Conservation (phyloP, 257 asterid genomes). For the Fraxinus pennsylvanica region DNA sequence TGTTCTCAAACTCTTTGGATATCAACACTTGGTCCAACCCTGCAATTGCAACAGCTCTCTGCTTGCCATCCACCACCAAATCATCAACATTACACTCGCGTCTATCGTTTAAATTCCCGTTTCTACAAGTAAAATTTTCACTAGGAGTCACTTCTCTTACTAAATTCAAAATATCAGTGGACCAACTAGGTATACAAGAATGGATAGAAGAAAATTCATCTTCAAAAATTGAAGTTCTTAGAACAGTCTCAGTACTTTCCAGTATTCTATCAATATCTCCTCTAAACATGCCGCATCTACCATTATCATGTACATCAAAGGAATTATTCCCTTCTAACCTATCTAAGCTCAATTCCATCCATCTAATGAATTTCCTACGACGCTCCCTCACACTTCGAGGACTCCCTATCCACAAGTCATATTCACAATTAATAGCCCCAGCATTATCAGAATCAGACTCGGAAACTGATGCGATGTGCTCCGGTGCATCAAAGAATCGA, state of each 20-base stretch:
- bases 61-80: conserved; percentile 33
- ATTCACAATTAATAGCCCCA: conserved; percentile 36
- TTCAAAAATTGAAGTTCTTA: conserved; percentile 45
- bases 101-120: conserved; percentile 28
- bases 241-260: conserved; percentile 57
- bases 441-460: conserved; percentile 35
- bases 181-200: conserved; percentile 51
- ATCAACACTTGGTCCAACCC: conserved; percentile 30
- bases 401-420: conserved; percentile 62
- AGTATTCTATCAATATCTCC: conserved; percentile 42
- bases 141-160: conserved; percentile 28
- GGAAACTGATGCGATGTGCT: conserved; percentile 49
- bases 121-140: conserved; percentile 24
- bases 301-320: conserved; percentile 15
- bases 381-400: conserved; percentile 78
- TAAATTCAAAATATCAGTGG: conserved; percentile 37
- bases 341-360: conserved; percentile 51
- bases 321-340: conserved; percentile 25
- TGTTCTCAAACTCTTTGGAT: conserved; percentile 28
- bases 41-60: conserved; percentile 17
- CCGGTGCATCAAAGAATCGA: conserved; percentile 70
- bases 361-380: conserved; percentile 53
- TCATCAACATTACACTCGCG: conserved; percentile 28
- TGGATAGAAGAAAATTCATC: conserved; percentile 46
- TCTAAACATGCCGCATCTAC: conserved; percentile 20